Evolutionary conservation across 164 flowering plant genomes (phyloP), one percentile per base, ranked within the genome.

Genomic region (Kalanchoe fedtschenkoi): DNA sequence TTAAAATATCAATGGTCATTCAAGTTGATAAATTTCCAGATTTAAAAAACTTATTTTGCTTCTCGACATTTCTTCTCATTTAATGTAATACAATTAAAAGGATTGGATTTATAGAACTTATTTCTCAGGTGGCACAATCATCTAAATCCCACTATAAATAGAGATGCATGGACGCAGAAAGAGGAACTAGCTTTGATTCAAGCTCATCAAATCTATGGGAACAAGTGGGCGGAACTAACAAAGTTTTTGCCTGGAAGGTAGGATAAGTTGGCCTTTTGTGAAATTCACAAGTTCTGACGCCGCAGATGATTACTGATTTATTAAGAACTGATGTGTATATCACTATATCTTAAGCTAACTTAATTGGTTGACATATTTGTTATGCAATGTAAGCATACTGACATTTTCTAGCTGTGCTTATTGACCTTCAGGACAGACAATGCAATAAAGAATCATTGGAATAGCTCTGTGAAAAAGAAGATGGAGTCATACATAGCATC

Each of bases 361-460:
- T 26, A 5, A 11, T 22, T 22, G n/a, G 32, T 19, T 26, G 51
- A 4, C 21, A n/a, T 8, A 24, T 51, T 26, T 26, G 1, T 6
- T 34, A 41, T 58, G 16, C 38, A n/a, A 32, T 21, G 24, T 58
- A 22, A 8, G 34, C 30, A 1, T 58, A 16, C 33, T 37, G 26
- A 34, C 61, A n/a, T 33, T 58, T 33, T 6, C 4, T 11, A 5
- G 13, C 26, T 15, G 56, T 51, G 2, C 13, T 13, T 26, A 51
- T 65, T 69, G 51, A 42, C 13, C 57, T 57, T 76, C 95, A 95
- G 99, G 92, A 76, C 97, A 60, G 99, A 95, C 82, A 95, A 95
- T 86, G 79, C 97, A n/a, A 95, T 95, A 65, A 95, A 95, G 77
- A 95, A 95, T 70, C 99, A 95, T 59, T 95, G 99, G 99, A 84